phyloP scores from a whole-genome alignment of 169 alveolate genomes.

The Plasmodium vivax region DNA sequence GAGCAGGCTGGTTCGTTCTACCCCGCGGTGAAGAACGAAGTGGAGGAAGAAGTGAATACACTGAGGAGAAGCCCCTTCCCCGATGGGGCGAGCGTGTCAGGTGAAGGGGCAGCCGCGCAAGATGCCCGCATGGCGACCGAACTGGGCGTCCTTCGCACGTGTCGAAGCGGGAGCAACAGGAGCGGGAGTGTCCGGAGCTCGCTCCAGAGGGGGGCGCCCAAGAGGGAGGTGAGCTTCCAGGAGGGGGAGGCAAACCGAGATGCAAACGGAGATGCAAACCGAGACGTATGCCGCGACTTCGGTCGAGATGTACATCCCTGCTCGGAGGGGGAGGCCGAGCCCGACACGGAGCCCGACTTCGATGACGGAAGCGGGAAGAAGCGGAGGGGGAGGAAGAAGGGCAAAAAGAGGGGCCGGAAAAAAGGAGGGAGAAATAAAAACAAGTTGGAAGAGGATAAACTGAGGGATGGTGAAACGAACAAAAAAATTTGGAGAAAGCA shows the following conservation, averaged over 20 bases:
- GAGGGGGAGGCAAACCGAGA: no score
- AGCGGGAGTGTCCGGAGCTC: background rate
- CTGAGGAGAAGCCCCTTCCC: background rate
- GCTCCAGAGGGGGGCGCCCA: background rate
- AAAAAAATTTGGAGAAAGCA: background rate
- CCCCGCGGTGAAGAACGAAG: background rate
- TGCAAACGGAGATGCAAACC: no score
- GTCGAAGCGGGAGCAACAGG: background rate
- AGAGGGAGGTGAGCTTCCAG: background rate
- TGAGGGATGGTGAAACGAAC: background rate
- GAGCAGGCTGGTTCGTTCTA: background rate
- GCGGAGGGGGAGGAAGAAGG: conserved; percentile 43
- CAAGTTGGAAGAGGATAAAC: background rate
- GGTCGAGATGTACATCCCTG: background rate
- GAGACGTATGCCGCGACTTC: background rate
- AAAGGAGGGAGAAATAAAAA: conserved; percentile 39
- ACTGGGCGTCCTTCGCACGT: background rate
- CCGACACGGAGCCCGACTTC: background rate
- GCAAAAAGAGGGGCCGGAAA: conserved; percentile 53
- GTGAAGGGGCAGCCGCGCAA: background rate
- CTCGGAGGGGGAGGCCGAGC: background rate
- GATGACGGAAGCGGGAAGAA: conserved; percentile 4
- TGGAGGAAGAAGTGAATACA: background rate
- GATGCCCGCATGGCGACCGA: background rate
- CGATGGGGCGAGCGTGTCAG: background rate